Evolutionary conservation across 768 basidiomycete species (phyloP).

Genomic region (Mycena indigotica): DNA sequence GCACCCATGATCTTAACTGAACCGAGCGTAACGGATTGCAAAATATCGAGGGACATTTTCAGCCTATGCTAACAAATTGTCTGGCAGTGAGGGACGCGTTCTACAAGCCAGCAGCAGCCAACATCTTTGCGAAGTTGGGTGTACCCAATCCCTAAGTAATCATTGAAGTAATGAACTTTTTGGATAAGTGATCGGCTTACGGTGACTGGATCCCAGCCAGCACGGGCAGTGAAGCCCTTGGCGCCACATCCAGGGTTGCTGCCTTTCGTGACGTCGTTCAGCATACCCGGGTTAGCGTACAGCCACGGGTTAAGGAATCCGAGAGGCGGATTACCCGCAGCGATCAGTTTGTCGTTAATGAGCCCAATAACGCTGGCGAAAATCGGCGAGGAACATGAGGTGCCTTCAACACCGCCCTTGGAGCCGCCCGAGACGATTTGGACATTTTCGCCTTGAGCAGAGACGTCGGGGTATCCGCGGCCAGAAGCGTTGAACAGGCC

Average conservation of each 20-base stretch:
- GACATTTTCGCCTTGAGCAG: conserved; percentile 17
- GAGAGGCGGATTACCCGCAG: conserved; percentile 18
- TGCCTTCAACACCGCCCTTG: conserved; percentile 7
- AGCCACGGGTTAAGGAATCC: conserved; percentile 19
- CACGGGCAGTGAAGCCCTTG: conserved; percentile 14
- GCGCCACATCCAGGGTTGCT: conserved; percentile 22
- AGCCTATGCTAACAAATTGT: no score
- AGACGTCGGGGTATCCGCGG: conserved; percentile 36
- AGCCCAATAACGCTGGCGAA: conserved; percentile 25
- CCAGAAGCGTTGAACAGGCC: conserved; percentile 36
- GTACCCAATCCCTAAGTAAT: background rate
- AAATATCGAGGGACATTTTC: no score
- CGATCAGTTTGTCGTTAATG: conserved; percentile 22
- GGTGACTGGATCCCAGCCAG: conserved; percentile 33
- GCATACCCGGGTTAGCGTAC: conserved; percentile 23
- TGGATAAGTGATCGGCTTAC: no score
- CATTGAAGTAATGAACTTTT: no score
- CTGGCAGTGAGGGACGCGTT: no score
- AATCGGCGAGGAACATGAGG: conserved; percentile 24
- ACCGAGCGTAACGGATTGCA: no score
- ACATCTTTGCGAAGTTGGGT: background rate
- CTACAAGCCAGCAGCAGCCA: background rate
- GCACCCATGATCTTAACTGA: no score
- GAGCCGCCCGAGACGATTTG: conserved; percentile 12
- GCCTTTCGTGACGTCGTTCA: conserved; percentile 28